Base-by-base conservation (phyloP, 2,329 filamentous ascomycete species). In the Ascochyta lentis region DNA sequence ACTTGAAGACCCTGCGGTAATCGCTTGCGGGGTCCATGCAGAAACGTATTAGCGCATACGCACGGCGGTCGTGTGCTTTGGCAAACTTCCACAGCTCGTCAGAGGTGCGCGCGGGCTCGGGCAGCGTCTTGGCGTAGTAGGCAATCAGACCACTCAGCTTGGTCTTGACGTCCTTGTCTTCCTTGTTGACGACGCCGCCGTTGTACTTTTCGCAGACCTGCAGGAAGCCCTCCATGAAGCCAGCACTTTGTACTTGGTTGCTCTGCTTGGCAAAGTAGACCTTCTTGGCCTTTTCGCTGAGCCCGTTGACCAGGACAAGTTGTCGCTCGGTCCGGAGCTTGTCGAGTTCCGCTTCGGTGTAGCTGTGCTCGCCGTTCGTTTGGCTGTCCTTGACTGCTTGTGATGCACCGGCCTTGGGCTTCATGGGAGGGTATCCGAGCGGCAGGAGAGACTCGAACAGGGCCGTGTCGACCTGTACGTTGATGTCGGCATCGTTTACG, bases 401-500 rank as follows among this genome's bases (percentile, higher is more conserved):
- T 3, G 84, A 82, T 19, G 80, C 78, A 26, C 78, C 81, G 40
- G 80, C 76, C 58, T 81, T 85, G 8, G 78, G 68, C 63, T 88
- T 88, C 56, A 88, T 84, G 1, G 88, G 87, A 6, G 95, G 95
- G 66, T 92, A 99, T 27, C 84, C 86, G n/a, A 98, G 81, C 0
- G 95, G 95, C n/a, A 99, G 81, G 9, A 99, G 83, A 41, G 87
- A 90, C 66, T 98, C 94, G 70, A 90, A 96, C 58, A 96, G 82
- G 29, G 94, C 91, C 49, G 89, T 86, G 65, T 96, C 92, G 19
- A 98, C 83, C 34, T 96, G 81, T 19, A 92, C 84, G 68, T 96
- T 95, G 48, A 97, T 86, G 61, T 96, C 92, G 1, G 81, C 79
- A 71, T 97, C 92, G 70, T 97, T 97, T 57, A 92, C 89, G 73